Evolutionary conservation across 345 rosid species (phyloP).

Genomic region (Carallia pectinifolia): DNA sequence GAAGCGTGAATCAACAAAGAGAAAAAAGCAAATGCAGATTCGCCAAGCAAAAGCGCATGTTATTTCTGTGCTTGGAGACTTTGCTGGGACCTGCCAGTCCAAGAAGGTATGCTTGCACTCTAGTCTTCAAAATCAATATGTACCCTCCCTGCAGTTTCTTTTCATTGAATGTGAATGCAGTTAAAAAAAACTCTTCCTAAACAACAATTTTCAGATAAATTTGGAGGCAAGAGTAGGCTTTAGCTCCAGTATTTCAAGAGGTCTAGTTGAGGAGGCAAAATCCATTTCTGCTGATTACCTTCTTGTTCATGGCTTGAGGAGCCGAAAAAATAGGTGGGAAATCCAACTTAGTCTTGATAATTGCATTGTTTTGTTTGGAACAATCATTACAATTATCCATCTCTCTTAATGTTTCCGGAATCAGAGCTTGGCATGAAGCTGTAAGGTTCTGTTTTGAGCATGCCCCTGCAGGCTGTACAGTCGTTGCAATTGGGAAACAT

Average conservation of each 20-base stretch:
- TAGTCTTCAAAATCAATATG: background rate
- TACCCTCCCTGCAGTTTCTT: background rate
- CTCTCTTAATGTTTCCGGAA: background rate
- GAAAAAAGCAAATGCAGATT: conserved; percentile 40
- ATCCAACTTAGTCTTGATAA: background rate
- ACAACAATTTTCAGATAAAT: conserved; percentile 43
- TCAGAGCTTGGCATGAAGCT: conserved; percentile 47
- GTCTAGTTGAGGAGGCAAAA: conserved; percentile 67
- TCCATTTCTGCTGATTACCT: conserved; percentile 71
- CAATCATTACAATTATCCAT: background rate
- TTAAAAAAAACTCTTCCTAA: background rate
- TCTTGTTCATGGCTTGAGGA: conserved; percentile 60
- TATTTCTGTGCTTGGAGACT: conserved; percentile 82
- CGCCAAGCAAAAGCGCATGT: conserved; percentile 78
- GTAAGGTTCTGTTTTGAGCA: conserved; percentile 51
- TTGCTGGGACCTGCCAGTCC: conserved; percentile 52
- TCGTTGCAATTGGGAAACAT: conserved; percentile 55
- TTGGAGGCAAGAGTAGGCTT: conserved; percentile 86
- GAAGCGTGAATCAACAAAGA: conserved; percentile 38
- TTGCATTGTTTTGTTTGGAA: background rate
- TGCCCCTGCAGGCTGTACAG: conserved; percentile 63
- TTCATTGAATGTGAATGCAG: background rate
- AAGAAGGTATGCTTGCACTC: conserved; percentile 42
- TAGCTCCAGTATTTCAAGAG: conserved; percentile 56
- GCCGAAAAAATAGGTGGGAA: conserved; percentile 38